Evolutionary conservation across 805 yeast genomes (phyloP), one percentile per base, ranked within the genome.

Genomic region (Suhomyces faveliae): DNA sequence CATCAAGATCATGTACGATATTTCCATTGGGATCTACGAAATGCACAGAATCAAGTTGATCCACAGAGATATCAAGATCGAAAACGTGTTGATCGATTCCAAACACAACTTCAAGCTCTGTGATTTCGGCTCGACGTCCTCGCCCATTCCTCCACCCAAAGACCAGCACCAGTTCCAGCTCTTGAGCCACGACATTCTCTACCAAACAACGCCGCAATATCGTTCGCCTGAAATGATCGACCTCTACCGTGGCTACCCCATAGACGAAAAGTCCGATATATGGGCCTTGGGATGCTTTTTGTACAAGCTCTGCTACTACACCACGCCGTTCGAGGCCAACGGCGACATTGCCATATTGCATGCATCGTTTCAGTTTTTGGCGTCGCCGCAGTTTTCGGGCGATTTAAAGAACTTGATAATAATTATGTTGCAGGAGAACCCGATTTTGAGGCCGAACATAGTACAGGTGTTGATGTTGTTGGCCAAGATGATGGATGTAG

Each of bases 141-240:
- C 84, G 0, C 81, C 61, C 63, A 57, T 87, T 6, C 70, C 86
- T 15, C 87, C 95, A 2, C 97, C 97, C 2, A 79, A 79, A 50
- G 85, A 83, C 56, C 83, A 79, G 39, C 82, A 80, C 49, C 92
- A 86, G 62, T 85, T 85, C 62, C 87, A 84, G 53, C 62, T 78
- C n/a, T 71, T 91, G 27, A 86, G 88, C 47, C 89, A 88, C 59
- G 97, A 92, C 63, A 82, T 92, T 47, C 79, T 89, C 59, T 82
- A 84, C 53, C 96, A 92, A 61, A 92, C 99, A 0, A 92, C 99
- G 3, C 96, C 96, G 12, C 99, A 94, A 66, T 92, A 92, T 63
- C 75, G 99, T 53, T 77, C 95, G 0, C 99, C 99, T 0, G 99
- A 92, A 63, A 94, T 92, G 98, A 80, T 92, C 48, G 97, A 92